A percentile compares a stretch with the other conserved stretches of the same genome.
Conservation (phyloP, 768 basidiomycete species). For the Calocera viscosa region DNA sequence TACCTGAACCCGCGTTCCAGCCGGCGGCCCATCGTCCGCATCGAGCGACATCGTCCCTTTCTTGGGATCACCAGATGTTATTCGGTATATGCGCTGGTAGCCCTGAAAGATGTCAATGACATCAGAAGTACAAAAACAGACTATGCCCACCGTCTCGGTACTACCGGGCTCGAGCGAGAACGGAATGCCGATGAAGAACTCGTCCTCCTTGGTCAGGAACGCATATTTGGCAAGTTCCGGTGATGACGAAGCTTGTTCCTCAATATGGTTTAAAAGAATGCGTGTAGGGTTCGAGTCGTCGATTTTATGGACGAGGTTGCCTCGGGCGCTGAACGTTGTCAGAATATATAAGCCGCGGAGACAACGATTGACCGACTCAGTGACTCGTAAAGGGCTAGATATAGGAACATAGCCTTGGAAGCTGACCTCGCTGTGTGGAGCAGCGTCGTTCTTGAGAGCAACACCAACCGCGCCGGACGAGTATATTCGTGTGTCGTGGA, state of each 20-base stretch:
- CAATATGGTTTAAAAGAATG: slow-evolving; percentile 44
- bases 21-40: slow-evolving; percentile 37
- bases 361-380: slow-evolving; percentile 32
- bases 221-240: background rate
- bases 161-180: slow-evolving; percentile 11
- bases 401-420: slow-evolving; percentile 37
- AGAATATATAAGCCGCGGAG: background rate
- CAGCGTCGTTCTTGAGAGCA: slow-evolving; percentile 29
- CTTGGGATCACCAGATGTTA: slow-evolving; percentile 60
- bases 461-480: slow-evolving; percentile 62
- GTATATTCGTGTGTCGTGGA: slow-evolving; percentile 42
- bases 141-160: slow-evolving; percentile 22
- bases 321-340: slow-evolving; percentile 41
- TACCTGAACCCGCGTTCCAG: slow-evolving; percentile 43
- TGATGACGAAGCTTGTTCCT: slow-evolving; percentile 16
- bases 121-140: background rate
- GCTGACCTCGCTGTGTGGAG: slow-evolving; percentile 19
- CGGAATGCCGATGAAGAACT: slow-evolving; percentile 41
- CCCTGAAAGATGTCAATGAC: background rate
- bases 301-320: slow-evolving; percentile 55
- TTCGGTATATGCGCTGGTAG: slow-evolving; percentile 23
- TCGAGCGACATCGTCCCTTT: slow-evolving; percentile 55
- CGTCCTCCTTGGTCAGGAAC: slow-evolving; percentile 35
- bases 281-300: slow-evolving; percentile 48
- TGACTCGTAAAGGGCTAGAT: slow-evolving; percentile 39